phyloP scores from a whole-genome alignment of 352 stramenopile species.

The Phytophthora constricta region DNA sequence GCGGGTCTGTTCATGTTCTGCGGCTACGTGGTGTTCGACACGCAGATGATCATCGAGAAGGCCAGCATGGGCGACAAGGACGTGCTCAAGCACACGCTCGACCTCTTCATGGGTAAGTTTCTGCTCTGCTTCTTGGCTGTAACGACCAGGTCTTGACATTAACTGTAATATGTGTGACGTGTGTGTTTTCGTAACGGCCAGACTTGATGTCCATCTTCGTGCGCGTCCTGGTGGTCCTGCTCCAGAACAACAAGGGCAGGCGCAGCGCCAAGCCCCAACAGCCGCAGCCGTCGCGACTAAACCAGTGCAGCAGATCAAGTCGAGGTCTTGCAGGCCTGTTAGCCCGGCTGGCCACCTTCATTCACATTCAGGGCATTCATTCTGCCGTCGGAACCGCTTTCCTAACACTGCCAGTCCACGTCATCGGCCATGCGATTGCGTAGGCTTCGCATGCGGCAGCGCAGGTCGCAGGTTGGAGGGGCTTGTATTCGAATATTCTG shows the following conservation, averaged over 20 bases:
- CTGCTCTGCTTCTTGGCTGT: no score
- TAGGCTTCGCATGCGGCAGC: not conserved
- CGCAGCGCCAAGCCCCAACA: constrained; percentile 54
- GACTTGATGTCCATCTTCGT: constrained; percentile 91
- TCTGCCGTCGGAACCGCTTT: no score
- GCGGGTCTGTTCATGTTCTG: constrained; percentile 88
- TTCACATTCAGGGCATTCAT: no score
- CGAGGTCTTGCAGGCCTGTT: not conserved
- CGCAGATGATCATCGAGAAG: constrained; percentile 93
- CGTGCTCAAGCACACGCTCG: constrained; percentile 80
- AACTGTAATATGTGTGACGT: constrained; percentile 2
- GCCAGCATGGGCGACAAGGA: constrained; percentile 83
- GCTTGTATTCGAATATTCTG: constrained; percentile 21
- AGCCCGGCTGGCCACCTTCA: constrained; percentile 7
- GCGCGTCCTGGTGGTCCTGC: constrained; percentile 83
- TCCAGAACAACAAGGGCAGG: constrained; percentile 65
- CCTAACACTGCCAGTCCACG: constrained; percentile 32
- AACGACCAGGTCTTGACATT: no score
- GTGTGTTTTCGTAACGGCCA: constrained; percentile 24
- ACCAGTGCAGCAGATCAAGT: not conserved
- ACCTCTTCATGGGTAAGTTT: constrained; percentile 85
- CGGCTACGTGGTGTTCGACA: constrained; percentile 91
- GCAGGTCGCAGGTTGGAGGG: not conserved
- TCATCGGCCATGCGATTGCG: constrained; percentile 19
- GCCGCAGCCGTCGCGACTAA: constrained; percentile 43